Conservation (phyloP, 805 yeast species). For the Saccharomyces eubayanus region DNA sequence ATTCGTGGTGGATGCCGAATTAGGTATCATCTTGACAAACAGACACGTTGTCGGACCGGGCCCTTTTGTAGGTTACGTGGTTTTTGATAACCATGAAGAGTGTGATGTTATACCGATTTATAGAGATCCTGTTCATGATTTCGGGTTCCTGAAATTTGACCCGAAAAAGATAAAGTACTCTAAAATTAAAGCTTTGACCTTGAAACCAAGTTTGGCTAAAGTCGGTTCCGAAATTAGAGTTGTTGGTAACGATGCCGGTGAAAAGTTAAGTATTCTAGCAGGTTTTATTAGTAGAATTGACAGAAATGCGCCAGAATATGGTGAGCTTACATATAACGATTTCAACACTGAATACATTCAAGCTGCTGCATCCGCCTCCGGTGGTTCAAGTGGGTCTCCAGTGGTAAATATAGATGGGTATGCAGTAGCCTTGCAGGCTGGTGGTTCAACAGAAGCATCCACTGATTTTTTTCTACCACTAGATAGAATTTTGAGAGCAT, state of each 20-base stretch:
- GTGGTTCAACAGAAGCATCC: conserved; percentile 85
- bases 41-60: conserved; percentile 95
- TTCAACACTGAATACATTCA: conserved; percentile 91
- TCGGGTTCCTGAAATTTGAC: conserved; percentile 77
- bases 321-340: conserved; percentile 79
- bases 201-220: conserved; percentile 74
- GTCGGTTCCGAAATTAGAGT: conserved; percentile 93
- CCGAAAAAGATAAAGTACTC: conserved; percentile 66
- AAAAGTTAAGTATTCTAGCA: conserved; percentile 76
- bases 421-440: conserved; percentile 90
- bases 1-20: conserved; percentile 75
- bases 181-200: conserved; percentile 54
- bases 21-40: conserved; percentile 82
- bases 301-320: conserved; percentile 92
- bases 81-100: conserved; percentile 92
- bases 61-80: conserved; percentile 84
- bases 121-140: conserved; percentile 92
- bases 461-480: conserved; percentile 89
- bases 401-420: conserved; percentile 84
- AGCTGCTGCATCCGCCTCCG: conserved; percentile 93
- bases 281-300: conserved; percentile 76
- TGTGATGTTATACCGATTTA: conserved; percentile 77
- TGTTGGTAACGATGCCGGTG: conserved; percentile 95
- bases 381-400: conserved; percentile 94
- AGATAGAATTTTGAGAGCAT: conserved; percentile 73